Evolutionary conservation across 768 basidiomycete species (phyloP).

Genomic region (Thelephora ganbajun): DNA sequence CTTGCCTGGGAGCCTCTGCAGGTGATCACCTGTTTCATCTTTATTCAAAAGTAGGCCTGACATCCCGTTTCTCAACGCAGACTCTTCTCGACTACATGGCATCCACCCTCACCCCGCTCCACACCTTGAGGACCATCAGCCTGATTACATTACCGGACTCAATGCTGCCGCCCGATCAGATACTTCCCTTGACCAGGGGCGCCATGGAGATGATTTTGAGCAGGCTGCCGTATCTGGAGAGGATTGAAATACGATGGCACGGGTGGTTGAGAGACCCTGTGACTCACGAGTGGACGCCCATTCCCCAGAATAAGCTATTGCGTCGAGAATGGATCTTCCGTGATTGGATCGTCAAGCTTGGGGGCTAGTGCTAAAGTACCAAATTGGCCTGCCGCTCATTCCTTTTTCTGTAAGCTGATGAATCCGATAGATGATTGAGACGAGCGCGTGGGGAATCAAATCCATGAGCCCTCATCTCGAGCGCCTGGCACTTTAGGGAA

Average conservation of each 20-base stretch:
- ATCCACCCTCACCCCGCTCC: constrained; percentile 4
- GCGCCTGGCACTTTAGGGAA: no score
- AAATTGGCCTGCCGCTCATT: no score
- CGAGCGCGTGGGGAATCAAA: no score
- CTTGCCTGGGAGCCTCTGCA: constrained; percentile 2
- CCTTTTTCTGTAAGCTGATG: no score
- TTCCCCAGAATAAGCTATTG: neutral
- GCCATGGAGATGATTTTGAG: constrained; percentile 3
- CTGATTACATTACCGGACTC: constrained; percentile 12
- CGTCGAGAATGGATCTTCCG: neutral
- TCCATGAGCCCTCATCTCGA: no score
- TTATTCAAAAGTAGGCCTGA: neutral
- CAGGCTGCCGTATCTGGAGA: constrained; percentile 3
- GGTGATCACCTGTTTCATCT: neutral
- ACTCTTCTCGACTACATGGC: constrained; percentile 7
- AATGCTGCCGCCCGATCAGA: neutral
- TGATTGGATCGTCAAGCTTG: neutral
- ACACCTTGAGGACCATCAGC: constrained; percentile 7
- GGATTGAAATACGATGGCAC: constrained; percentile 12
- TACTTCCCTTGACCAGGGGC: neutral
- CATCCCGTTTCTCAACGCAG: constrained; percentile 6
- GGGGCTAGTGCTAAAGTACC: no score
- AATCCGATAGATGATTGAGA: no score
- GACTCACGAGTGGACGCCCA: neutral
- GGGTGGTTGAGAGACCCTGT: constrained; percentile 7